Conservation (phyloP, 345 rosid genomes). For the Eucalyptus fibrosa region DNA sequence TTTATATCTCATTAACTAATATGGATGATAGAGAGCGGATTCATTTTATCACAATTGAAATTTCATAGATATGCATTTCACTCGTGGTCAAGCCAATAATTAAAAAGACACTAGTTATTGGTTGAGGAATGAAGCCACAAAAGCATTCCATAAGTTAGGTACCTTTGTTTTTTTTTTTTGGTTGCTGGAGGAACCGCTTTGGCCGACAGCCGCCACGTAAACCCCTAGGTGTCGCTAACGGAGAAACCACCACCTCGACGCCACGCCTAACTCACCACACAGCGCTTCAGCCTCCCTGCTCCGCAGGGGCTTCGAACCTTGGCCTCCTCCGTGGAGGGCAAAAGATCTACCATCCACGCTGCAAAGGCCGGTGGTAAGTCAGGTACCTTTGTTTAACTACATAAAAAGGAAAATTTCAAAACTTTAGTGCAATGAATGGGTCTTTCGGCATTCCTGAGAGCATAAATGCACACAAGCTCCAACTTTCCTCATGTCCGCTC, state of each 20-base stretch:
- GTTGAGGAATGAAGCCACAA: neutral
- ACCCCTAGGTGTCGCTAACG: too few species aligned
- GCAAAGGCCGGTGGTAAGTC: too few species aligned
- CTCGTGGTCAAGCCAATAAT: neutral
- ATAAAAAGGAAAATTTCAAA: neutral
- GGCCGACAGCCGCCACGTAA: too few species aligned
- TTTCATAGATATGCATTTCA: neutral
- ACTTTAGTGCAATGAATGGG: neutral
- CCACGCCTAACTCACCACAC: too few species aligned
- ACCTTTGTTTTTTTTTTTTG: too few species aligned
- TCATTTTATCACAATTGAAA: neutral
- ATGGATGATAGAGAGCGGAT: neutral
- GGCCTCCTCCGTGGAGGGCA: too few species aligned
- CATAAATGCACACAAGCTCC: neutral
- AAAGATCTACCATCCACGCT: too few species aligned
- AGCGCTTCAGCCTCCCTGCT: too few species aligned
- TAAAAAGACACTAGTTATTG: neutral
- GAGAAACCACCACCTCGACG: too few species aligned
- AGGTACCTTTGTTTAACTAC: neutral
- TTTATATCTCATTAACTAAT: neutral
- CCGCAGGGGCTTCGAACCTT: too few species aligned
- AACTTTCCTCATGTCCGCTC: neutral
- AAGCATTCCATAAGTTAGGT: neutral
- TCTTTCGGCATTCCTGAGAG: neutral
- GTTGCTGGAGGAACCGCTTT: too few species aligned